Base-by-base conservation (phyloP, 225 moss, liverwort and hornwort species). In the Pseudoscleropodium purum region DNA sequence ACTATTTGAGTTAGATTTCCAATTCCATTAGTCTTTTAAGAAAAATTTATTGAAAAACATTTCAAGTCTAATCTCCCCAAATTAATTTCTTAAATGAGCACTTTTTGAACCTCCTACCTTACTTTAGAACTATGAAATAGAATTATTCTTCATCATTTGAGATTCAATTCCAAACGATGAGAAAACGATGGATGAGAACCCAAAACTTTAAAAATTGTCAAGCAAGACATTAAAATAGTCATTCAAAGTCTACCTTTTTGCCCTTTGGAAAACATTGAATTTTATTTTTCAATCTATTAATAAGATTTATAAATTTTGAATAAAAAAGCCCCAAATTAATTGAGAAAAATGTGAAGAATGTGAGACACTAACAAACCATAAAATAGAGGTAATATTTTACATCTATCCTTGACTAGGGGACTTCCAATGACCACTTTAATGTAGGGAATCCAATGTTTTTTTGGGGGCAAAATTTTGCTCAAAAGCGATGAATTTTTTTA, bases 201-300 rank as follows among this genome's bases (percentile, higher is more conserved):
- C 59, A 0, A 0, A 51, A 5, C 23, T 77, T 10, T 4, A 52
- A 0, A 77, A 77, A 2, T 52, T 10, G 0, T 10, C 0, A 74
- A 0, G 5, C 0, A 30, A 1, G 47, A 74, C 0, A 2, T 74
- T 30, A 6, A 45, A 45, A 29, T 30, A 17, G 30, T 45, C 45
- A 74, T 30, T 74, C 0, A 1, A 10, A 74, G 6, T 30, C 0
- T 45, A 0, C 0, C 2, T 2, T 45, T 73, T 43, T 10, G 2
- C 0, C 10, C 9, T 0, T 10, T 0, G 10, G 1, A 17, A 45
- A 45, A 45, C 9, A 30, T 10, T 29, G 1, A 0, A 45, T 9
- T 29, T 45, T 29, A 17, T 10, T 10, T 74, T 45, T 2, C 6
- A 18, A 29, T 17, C 29, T 1, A 45, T 5, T 30, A 0, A 18